A percentile compares a stretch with the other conserved stretches of the same genome.
These are phyloP conservation scores for Maudiozyma bulderi DNA, from an alignment of 805 yeast species.

Conservation along the genomic window DNA sequence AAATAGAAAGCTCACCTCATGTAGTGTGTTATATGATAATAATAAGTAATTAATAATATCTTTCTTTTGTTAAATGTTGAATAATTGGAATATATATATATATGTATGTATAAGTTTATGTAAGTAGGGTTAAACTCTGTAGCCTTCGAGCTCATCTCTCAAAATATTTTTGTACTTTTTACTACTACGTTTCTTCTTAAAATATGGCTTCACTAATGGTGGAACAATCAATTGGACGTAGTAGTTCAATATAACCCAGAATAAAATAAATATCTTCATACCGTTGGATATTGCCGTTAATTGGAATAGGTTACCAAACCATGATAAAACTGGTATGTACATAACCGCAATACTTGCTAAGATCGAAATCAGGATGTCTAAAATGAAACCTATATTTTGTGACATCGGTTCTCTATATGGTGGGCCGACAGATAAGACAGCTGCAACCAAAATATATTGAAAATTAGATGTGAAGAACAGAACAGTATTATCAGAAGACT, in stretches of 20 bases:
- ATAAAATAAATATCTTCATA: slow-evolving; percentile 44
- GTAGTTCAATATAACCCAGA: slow-evolving; percentile 42
- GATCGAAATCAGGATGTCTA: slow-evolving; percentile 45
- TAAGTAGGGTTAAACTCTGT: neutral
- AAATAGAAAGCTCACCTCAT: neutral
- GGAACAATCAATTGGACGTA: slow-evolving; percentile 30
- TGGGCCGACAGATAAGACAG: slow-evolving; percentile 82
- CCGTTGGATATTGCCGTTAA: slow-evolving; percentile 47
- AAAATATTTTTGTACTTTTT: slow-evolving; percentile 30
- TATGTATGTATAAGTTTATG: neutral
- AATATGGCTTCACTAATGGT: slow-evolving; percentile 21
- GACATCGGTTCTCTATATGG: slow-evolving; percentile 78
- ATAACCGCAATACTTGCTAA: slow-evolving; percentile 46
- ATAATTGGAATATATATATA: neutral
- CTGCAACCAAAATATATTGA: slow-evolving; percentile 79
- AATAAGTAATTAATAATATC: neutral
- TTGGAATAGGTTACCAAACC: slow-evolving; percentile 64
- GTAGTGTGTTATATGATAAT: neutral
- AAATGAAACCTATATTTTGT: slow-evolving; percentile 61
- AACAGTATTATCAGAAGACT: slow-evolving; percentile 82
- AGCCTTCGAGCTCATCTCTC: neutral
- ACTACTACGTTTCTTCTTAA: slow-evolving; percentile 31
- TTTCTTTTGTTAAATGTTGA: neutral
- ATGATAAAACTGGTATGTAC: slow-evolving; percentile 40
- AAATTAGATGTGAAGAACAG: slow-evolving; percentile 73